Percentiles rank a stretch among this genome's conserved stretches.
Evolutionary conservation across 805 yeast species (phyloP).

Genomic region (Candida railenensis): DNA sequence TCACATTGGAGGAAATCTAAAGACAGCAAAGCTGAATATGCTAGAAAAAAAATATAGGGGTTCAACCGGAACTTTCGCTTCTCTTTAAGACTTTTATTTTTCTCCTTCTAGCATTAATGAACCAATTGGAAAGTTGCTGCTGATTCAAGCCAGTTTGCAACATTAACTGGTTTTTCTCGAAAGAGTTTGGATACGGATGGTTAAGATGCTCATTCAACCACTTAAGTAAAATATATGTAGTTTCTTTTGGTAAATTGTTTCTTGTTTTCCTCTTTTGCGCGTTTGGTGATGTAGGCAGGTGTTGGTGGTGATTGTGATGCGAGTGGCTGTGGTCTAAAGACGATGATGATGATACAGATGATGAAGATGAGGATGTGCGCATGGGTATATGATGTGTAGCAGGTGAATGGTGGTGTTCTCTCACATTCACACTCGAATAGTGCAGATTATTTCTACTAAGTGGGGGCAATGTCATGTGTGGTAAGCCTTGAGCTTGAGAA

Average conservation of each 20-base stretch:
- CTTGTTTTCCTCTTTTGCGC: slow-evolving; percentile 39
- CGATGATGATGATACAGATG: slow-evolving; percentile 4
- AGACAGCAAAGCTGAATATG: not conserved
- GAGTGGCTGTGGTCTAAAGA: slow-evolving; percentile 6
- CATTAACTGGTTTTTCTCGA: slow-evolving; percentile 70
- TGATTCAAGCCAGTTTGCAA: slow-evolving; percentile 73
- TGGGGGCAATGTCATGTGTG: slow-evolving; percentile 3
- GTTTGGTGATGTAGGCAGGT: slow-evolving; percentile 5
- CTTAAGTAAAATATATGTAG: slow-evolving; percentile 65
- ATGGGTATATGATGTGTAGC: not conserved
- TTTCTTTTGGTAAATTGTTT: slow-evolving; percentile 76
- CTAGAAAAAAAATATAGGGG: not conserved
- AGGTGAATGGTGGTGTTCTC: not conserved
- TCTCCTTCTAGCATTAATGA: slow-evolving; percentile 81
- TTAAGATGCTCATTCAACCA: slow-evolving; percentile 76
- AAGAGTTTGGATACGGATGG: slow-evolving; percentile 82
- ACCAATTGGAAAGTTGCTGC: slow-evolving; percentile 85
- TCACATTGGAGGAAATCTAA: not conserved
- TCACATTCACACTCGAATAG: not conserved
- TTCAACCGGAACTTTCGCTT: not conserved
- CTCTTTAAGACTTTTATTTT: slow-evolving; percentile 51
- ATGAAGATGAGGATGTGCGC: not conserved
- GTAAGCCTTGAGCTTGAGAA: not conserved
- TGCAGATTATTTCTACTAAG: not conserved
- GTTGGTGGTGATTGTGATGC: slow-evolving; percentile 5